A percentile compares a stretch with the other conserved stretches of the same genome.
Conservation (phyloP, 352 stramenopile genomes). For the Peronospora tabacina region DNA sequence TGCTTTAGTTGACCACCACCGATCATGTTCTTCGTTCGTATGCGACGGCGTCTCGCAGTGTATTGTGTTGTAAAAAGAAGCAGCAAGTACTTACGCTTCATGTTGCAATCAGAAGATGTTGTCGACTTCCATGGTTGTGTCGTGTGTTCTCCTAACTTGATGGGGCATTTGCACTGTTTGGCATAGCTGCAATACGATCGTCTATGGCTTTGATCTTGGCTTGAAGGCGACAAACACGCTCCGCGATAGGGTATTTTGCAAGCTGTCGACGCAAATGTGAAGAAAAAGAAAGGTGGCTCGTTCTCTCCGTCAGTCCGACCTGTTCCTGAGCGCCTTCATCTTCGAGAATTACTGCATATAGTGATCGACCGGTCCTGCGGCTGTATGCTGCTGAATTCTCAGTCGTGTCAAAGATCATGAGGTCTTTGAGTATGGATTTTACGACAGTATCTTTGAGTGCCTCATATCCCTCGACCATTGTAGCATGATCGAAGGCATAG, state of each 20-base stretch:
- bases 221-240: constrained; percentile 32
- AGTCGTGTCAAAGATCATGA: constrained; percentile 62
- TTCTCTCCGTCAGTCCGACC: constrained; percentile 12
- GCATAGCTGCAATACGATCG: constrained; percentile 26
- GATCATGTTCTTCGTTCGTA: constrained; percentile 28
- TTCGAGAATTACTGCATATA: constrained; percentile 41
- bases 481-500: constrained; percentile 64
- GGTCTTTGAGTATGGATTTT: constrained; percentile 67
- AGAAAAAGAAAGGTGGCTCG: constrained; percentile 46
- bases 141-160: constrained; percentile 2
- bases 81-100: constrained; percentile 5
- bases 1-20: constrained; percentile 25
- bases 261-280: constrained; percentile 41
- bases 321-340: constrained; percentile 16
- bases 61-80: constrained; percentile 26
- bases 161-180: neutral
- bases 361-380: constrained; percentile 24
- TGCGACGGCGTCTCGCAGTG: constrained; percentile 28
- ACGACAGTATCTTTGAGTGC: constrained; percentile 52
- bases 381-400: constrained; percentile 45
- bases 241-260: constrained; percentile 33
- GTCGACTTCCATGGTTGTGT: neutral
- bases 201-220: constrained; percentile 39
- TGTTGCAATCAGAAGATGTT: constrained; percentile 5
- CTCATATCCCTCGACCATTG: constrained; percentile 50